phyloP scores from a whole-genome alignment of 805 yeast genomes.

The Barnettozyma pratensis region DNA sequence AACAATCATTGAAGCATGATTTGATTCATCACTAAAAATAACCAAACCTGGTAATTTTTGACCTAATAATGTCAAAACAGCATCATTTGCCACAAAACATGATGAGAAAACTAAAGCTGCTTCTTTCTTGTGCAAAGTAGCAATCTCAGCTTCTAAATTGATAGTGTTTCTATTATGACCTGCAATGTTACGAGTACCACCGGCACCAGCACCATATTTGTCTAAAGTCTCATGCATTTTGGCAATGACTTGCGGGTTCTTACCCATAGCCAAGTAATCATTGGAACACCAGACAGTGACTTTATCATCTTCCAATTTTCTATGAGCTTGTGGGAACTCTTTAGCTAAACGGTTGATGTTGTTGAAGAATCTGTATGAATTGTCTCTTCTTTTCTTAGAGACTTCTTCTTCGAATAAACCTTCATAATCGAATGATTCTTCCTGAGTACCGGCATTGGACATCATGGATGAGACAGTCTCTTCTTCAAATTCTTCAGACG shows the following conservation, averaged over 20 bases:
- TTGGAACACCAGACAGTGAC: slow-evolving; percentile 99
- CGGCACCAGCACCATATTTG: slow-evolving; percentile 97
- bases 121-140: slow-evolving; percentile 89
- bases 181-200: slow-evolving; percentile 98
- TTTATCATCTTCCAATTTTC: slow-evolving; percentile 65
- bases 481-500: slow-evolving; percentile 22
- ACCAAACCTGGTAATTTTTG: slow-evolving; percentile 86
- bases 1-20: slow-evolving; percentile 97
- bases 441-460: slow-evolving; percentile 39
- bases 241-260: slow-evolving; percentile 63
- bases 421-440: slow-evolving; percentile 60
- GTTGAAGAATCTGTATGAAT: slow-evolving; percentile 93
- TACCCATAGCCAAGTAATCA: slow-evolving; percentile 95
- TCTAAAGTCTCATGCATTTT: slow-evolving; percentile 78
- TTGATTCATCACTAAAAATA: slow-evolving; percentile 85
- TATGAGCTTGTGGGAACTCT: slow-evolving; percentile 92
- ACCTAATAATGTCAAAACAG: slow-evolving; percentile 85
- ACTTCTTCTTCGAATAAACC: slow-evolving; percentile 66
- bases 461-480: slow-evolving; percentile 16
- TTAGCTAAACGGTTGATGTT: slow-evolving; percentile 93
- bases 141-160: slow-evolving; percentile 77
- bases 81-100: slow-evolving; percentile 96
- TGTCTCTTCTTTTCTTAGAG: slow-evolving; percentile 72
- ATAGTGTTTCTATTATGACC: slow-evolving; percentile 95
- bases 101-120: slow-evolving; percentile 94